phyloP scores from a whole-genome alignment of 768 basidiomycete genomes.

The Butyriboletus loyo region DNA sequence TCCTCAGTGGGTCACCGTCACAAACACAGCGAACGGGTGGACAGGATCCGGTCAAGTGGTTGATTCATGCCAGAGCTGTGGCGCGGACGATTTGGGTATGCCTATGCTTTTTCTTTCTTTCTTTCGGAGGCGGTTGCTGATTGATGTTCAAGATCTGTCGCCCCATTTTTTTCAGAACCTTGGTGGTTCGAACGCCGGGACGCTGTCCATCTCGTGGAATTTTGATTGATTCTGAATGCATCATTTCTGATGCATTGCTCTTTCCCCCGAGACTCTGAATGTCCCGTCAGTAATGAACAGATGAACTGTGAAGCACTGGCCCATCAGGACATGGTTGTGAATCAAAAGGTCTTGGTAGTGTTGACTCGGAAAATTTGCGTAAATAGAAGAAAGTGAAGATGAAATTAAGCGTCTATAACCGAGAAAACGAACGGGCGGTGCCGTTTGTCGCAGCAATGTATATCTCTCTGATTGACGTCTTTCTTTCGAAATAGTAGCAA shows the following conservation, averaged over 20 bases:
- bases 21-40: slow-evolving; percentile 51
- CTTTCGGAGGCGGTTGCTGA: not conserved
- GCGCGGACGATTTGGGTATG: slow-evolving; percentile 51
- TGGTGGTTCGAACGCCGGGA: slow-evolving; percentile 43
- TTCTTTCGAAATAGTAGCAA: too few relatives aligned
- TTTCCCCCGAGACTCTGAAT: slow-evolving; percentile 1
- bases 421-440: too few relatives aligned
- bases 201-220: slow-evolving; percentile 52
- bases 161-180: slow-evolving; percentile 55
- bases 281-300: slow-evolving; percentile 5
- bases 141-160: slow-evolving; percentile 55
- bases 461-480: too few relatives aligned
- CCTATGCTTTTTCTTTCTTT: not conserved
- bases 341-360: slow-evolving; percentile 10
- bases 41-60: slow-evolving; percentile 46
- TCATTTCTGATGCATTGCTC: not conserved
- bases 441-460: too few relatives aligned
- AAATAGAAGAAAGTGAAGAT: too few relatives aligned
- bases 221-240: slow-evolving; percentile 38
- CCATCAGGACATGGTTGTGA: slow-evolving; percentile 18
- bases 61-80: slow-evolving; percentile 60
- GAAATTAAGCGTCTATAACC: too few relatives aligned
- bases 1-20: slow-evolving; percentile 53
- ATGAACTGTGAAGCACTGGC: slow-evolving; percentile 5
- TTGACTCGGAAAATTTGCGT: too few relatives aligned